Base-by-base conservation (phyloP, 148 eudicot species). In the Silene uniflora region DNA sequence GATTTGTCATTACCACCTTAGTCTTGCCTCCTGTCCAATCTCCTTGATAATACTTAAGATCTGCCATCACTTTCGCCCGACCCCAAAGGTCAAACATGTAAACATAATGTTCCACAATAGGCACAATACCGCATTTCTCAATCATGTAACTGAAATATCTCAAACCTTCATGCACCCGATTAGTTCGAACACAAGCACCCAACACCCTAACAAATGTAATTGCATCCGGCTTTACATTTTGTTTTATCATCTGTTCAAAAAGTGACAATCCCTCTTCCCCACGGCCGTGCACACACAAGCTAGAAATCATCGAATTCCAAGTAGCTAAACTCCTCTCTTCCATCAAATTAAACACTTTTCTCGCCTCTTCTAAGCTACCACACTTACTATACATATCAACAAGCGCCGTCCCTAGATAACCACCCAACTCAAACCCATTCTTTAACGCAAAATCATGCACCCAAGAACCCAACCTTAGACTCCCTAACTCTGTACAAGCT, bases 341-440 rank as follows among this genome's bases (percentile, higher is more conserved):
- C 93, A 90, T 88, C 65, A 76, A 32, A 14, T 77, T 65, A 59
- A 90, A 90, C 59, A 88, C 91, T 44, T 73, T 72, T 63, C 76
- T 79, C 4, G 91, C 93, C 75, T 83, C 81, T 62, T 72, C 85
- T 78, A 90, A 62, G 69, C 87, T 86, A 77, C 91, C 93, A 77
- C 93, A 90, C 74, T 90, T 90, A 76, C 93, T 90, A 69, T 90
- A 90, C 93, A 90, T 90, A 72, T 90, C 91, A 65, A 90, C 75
- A 21, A 90, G 91, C 2, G 93, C 90, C 0, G 91, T 90, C 73
- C 93, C 91, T 3, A 90, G 86, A 71, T 81, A 90, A 14, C 71
- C 80, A 32, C 86, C 86, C 78, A 88, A 23, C 62, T 79, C 71
- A 29, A 88, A 83, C 65, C 89, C 87, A 49, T 82, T 86, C 82